Evolutionary conservation across 129 eudicot species (phyloP), one percentile per base, ranked within the genome.

Genomic region (Saposhnikovia divaricata): DNA sequence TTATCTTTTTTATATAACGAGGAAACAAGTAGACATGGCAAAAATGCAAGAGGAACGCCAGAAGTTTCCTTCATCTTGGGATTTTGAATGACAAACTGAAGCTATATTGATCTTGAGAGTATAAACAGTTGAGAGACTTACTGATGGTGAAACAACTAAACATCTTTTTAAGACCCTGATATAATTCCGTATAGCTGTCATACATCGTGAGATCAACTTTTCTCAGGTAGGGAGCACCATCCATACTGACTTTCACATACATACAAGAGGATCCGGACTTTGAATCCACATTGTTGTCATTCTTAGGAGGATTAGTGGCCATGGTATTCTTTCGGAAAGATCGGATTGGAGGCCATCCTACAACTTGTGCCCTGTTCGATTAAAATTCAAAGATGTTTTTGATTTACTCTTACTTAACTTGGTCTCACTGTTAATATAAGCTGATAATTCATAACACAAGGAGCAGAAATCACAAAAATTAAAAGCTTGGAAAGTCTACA

Each of bases 281-380:
- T 12, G 79, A 82, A 73, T 88, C 90, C 4, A 50, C 78, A 5
- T 82, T 82, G 55, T 85, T 86, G 40, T 85, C 83, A 19, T 61
- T 86, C 86, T 90, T 90, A 25, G 84, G 83, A 5, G 85, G 84
- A 83, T 75, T 87, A 77, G 51, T 72, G 48, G 96, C 90, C 96
- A 90, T 83, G 53, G 88, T 79, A 79, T 88, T 91, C 85, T 87
- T 91, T 23, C 96, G 85, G 69, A 83, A 88, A 21, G 96, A 91
- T 71, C 92, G 85, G 44, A 91, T 85, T 80, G 96, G 96, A 45
- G 96, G 96, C 96, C 96, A 90, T 86, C 96, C 96, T 39, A 90
- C 92, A 39, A 90, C 92, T 74, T 83, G 88, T 82, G 89, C 87
- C 86, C 96, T 91, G 88, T 76, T n/a, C 53, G 45, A 11, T 19